Evolutionary conservation across 495 filamentous ascomycete species (phyloP), one percentile per base, ranked within the genome.

Genomic region (Podospora sp.): DNA sequence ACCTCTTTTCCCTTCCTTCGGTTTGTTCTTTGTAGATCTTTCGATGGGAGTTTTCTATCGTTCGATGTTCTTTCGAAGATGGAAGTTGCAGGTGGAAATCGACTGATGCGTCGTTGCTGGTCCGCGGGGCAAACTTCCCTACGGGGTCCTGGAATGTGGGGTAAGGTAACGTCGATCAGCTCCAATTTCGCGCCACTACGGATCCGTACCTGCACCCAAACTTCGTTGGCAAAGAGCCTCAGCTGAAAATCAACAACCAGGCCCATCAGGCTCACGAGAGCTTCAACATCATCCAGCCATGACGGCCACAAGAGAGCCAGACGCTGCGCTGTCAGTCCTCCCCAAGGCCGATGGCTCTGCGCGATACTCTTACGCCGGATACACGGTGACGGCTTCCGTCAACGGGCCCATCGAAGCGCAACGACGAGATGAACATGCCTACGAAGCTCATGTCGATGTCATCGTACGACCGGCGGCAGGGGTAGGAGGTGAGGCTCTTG

Each of bases 381-480:
- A 91, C 77, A 89, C 88, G 60, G 85, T 98, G 68, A 86, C 95
- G 57, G 92, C 89, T 62, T 88, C 92, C 14, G 92, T 96, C 67
- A 97, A 94, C 76, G 95, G 92, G 0, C 95, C 95, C n/a, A 84
- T 97, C 69, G 94, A 97, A 78, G 92, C 94, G 21, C 88, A 86
- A 68, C 88, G 93, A 69, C 86, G 91, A 69, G 94, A 97, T 72
- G 90, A 97, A 70, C 86, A 92, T 62, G 90, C 95, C 18, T 92
- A 96, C 78, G 93, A 97, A 80, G 92, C 95, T 25, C 88, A 88
- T 60, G 81, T 99, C 62, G 95, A 98, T 76, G 91, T 98, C 33
- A 89, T 93, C 75, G 87, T 99, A 69, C 89, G 94, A 75, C 94
- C 94, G 35, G 89, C 90, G 50, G 85, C 85, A 67, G 93, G 93